Evolutionary conservation across 2,329 filamentous ascomycete genomes (phyloP).

Genomic region (Talaromyces islandicus): DNA sequence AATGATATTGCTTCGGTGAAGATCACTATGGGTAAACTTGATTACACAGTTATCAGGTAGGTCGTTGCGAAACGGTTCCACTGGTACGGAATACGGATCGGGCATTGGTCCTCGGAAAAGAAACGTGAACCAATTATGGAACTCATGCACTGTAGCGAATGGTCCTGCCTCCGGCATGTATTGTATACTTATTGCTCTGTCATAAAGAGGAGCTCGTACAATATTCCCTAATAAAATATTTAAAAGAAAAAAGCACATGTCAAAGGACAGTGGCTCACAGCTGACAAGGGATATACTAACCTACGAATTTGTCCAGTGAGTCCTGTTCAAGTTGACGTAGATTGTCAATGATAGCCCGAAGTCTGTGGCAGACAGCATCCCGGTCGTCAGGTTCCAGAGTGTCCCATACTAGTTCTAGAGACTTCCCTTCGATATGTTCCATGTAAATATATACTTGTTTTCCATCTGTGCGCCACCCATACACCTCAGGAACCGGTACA

Average conservation of each 20-base stretch:
- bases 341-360: neutral
- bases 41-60: constrained; percentile 23
- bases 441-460: constrained; percentile 27
- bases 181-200: constrained; percentile 8
- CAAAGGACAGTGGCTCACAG: neutral
- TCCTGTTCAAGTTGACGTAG: constrained; percentile 15
- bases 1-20: constrained; percentile 28
- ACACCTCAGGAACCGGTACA: constrained; percentile 1
- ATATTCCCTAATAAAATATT: too few relatives aligned
- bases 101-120: constrained; percentile 15
- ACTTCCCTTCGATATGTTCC: constrained; percentile 23
- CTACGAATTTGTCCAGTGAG: constrained; percentile 16
- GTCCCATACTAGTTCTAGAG: constrained; percentile 17
- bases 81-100: constrained; percentile 7
- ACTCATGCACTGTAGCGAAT: constrained; percentile 17
- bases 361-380: neutral
- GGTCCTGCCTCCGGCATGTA: constrained; percentile 13
- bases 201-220: constrained; percentile 2
- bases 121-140: constrained; percentile 23
- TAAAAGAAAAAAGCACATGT: neutral
- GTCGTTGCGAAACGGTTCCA: constrained; percentile 16
- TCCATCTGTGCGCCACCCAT: constrained; percentile 12
- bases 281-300: constrained; percentile 8
- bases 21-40: constrained; percentile 29
- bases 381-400: neutral